Base-by-base conservation (phyloP, 257 asterid genomes). In the Rubia yunnanensis region DNA sequence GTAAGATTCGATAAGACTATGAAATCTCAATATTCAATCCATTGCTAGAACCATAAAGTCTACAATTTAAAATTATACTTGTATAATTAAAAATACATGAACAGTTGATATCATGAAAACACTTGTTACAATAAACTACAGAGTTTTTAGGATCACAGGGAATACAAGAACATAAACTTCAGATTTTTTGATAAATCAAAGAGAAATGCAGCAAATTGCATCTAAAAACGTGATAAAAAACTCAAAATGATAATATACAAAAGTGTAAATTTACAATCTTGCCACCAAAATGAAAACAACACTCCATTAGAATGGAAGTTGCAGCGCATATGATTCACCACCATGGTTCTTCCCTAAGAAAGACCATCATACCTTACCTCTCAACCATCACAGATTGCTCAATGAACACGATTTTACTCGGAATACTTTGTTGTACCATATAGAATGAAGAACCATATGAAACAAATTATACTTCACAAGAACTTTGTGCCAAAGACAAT, bases 401-500 rank as follows among this genome's bases (percentile, higher is more conserved):
- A 5, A 24, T 31, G 10, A 55, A 24, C 68, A 6, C 34, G 73
- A 44, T 39, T 56, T 70, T 24, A 69, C 78, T 73, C 70, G 84
- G 77, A 77, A 74, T 52, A 85, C 78, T 72, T 84, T 75, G 74
- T 77, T 80, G 73, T 73, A 77, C 92, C 92, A 83, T 69, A 85
- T 77, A n/a, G 92, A 83, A 68, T 85, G 92, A 74, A 85, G 89
- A 69, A 81, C 74, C 92, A 85, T 85, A 70, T 85, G 88, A 72
- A 85, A 85, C 77, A 85, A 71, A 71, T 85, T 88, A 50, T 77
- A 81, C 78, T 60, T 83, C 44, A 75, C 60, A n/a, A 88, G 89
- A 38, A 48, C 34, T 74, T 81, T 85, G 73, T 85, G 82, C 92
- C 92, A 85, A 64, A 83, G 70, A 8, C 83, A 85, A 66, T 81